Evolutionary conservation across 2,329 filamentous ascomycete genomes (phyloP).

Genomic region (Rhytidhysteron rufulum): DNA sequence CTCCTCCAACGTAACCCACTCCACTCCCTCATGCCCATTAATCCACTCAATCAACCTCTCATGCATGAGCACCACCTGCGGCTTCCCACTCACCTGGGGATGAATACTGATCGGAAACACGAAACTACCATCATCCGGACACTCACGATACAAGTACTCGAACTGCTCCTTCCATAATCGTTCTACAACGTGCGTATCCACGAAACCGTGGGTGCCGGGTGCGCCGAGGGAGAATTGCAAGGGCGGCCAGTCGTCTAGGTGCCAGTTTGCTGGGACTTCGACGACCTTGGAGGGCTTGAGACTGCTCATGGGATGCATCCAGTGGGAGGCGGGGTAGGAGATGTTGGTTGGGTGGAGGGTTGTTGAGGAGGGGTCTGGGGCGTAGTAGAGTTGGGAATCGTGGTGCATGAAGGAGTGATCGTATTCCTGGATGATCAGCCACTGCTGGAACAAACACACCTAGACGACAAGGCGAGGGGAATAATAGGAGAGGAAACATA

Average conservation of each 20-base stretch:
- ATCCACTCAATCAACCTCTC: constrained; percentile 46
- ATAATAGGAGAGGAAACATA: background rate
- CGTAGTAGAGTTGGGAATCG: constrained; percentile 42
- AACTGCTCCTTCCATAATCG: constrained; percentile 47
- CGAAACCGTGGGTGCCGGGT: constrained; percentile 51
- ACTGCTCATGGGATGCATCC: constrained; percentile 38
- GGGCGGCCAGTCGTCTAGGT: constrained; percentile 50
- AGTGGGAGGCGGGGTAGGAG: constrained; percentile 26
- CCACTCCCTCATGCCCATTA: constrained; percentile 43
- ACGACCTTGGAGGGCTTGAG: constrained; percentile 34
- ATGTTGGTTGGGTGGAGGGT: constrained; percentile 27
- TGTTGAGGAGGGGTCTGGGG: constrained; percentile 42
- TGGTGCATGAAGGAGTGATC: constrained; percentile 50
- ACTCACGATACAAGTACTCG: constrained; percentile 42
- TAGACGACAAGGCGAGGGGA: no score
- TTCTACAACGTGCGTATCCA: constrained; percentile 41
- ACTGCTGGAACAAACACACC: background rate
- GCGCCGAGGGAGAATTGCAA: constrained; percentile 42
- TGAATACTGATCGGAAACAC: constrained; percentile 47
- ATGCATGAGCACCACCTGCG: constrained; percentile 46
- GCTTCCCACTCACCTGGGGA: constrained; percentile 47
- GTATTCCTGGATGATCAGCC: constrained; percentile 39
- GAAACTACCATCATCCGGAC: constrained; percentile 38
- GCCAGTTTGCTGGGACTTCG: constrained; percentile 46
- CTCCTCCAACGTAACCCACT: constrained; percentile 37